phyloP scores from a whole-genome alignment of 306 rosid species.

The Gleditsia sinensis region DNA sequence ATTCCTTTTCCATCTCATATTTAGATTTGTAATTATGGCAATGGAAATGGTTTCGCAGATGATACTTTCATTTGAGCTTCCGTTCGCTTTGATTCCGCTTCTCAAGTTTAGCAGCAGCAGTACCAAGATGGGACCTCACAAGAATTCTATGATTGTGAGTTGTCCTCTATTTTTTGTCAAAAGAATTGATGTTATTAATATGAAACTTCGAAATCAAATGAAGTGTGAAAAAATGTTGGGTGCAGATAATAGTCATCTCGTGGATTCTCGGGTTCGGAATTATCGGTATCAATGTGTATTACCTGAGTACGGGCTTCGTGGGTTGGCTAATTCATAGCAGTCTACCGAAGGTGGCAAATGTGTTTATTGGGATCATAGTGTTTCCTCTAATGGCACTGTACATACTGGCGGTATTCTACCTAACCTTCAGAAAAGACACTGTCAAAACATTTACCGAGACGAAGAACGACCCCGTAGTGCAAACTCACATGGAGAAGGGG shows the following conservation, averaged over 20 bases:
- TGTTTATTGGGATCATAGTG: constrained; percentile 68
- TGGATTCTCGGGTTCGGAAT: constrained; percentile 74
- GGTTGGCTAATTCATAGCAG: constrained; percentile 69
- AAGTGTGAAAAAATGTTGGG: neutral
- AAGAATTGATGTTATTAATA: too few relatives aligned
- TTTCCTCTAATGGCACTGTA: constrained; percentile 79
- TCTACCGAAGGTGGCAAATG: constrained; percentile 67
- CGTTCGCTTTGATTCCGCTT: constrained; percentile 87
- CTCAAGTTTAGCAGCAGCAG: constrained; percentile 83
- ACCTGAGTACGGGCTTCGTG: constrained; percentile 71
- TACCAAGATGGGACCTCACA: constrained; percentile 94
- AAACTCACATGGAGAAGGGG: constrained; percentile 61
- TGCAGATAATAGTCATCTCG: constrained; percentile 67
- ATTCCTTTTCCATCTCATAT: neutral
- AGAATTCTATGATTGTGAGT: constrained; percentile 59
- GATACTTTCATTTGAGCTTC: constrained; percentile 92
- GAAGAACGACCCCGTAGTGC: constrained; percentile 46
- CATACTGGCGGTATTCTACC: constrained; percentile 55
- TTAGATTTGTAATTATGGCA: neutral
- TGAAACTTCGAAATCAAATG: neutral
- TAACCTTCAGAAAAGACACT: constrained; percentile 66
- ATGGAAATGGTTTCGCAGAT: constrained; percentile 56
- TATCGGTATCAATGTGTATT: constrained; percentile 77
- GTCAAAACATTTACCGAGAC: constrained; percentile 56
- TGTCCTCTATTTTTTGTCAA: neutral